Evolutionary conservation across 1,139 yeast genomes (phyloP).

Genomic region (Yarrowia galli): DNA sequence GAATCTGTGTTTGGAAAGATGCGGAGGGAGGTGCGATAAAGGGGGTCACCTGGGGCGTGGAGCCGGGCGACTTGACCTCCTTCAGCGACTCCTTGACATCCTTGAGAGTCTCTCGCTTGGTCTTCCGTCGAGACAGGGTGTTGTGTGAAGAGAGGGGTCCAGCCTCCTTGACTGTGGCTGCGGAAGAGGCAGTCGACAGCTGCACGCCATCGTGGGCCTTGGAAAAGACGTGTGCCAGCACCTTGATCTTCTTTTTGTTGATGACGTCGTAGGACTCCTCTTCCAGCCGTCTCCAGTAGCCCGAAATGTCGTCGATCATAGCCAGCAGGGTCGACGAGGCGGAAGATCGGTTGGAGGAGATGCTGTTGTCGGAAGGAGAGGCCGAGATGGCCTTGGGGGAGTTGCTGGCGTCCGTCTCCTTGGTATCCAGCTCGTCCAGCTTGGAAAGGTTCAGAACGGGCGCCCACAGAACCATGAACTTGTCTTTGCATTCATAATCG

Average conservation of each 20-base stretch:
- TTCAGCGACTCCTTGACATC: too few relatives aligned
- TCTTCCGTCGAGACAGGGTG: slow-evolving; percentile 10
- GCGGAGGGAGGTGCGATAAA: slow-evolving; percentile 9
- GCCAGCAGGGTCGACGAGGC: slow-evolving; percentile 32
- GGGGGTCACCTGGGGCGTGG: slow-evolving; percentile 3
- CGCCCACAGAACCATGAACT: slow-evolving; percentile 85
- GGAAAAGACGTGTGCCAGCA: slow-evolving; percentile 58
- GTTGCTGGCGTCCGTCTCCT: slow-evolving; percentile 1
- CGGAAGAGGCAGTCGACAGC: slow-evolving; percentile 6
- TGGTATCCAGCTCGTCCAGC: slow-evolving; percentile 10
- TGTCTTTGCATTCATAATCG: slow-evolving; percentile 84
- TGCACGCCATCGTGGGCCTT: slow-evolving; percentile 25
- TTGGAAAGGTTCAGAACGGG: slow-evolving; percentile 62
- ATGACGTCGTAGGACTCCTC: slow-evolving; percentile 65
- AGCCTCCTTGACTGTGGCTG: slow-evolving; percentile 21
- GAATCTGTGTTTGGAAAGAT: slow-evolving; percentile 1
- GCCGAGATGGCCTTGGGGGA: slow-evolving; percentile 3
- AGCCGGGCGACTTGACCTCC: too few relatives aligned
- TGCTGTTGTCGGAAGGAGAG: slow-evolving; percentile 17
- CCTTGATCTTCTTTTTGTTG: slow-evolving; percentile 79
- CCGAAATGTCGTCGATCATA: slow-evolving; percentile 59
- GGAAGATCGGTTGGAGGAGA: slow-evolving; percentile 27
- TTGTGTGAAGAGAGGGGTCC: not conserved
- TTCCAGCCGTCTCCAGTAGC: slow-evolving; percentile 76
- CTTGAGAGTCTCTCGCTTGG: slow-evolving; percentile 20